Evolutionary conservation across 331 rosid genomes (phyloP).

Genomic region (Quercus phellos): DNA sequence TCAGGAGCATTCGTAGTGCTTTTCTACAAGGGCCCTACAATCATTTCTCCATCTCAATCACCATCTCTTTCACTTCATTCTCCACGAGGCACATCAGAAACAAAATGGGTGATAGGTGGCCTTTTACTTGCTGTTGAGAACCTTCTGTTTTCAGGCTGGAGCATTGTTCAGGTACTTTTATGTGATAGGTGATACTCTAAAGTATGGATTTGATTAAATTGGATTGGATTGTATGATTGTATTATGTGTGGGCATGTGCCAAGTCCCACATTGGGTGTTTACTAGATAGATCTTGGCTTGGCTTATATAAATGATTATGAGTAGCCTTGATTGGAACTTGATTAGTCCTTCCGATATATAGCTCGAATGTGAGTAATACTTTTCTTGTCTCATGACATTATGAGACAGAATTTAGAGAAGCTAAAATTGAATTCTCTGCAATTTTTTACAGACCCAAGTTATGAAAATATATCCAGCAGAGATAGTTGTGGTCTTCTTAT

Average conservation of each 20-base stretch:
- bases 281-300: no score
- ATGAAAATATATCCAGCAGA: slow-evolving; percentile 17
- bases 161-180: slow-evolving; percentile 36
- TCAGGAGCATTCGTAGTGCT: slow-evolving; percentile 36
- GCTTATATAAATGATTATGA: no score
- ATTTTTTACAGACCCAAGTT: slow-evolving; percentile 29
- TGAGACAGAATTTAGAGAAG: not conserved
- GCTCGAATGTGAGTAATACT: no score
- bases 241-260: no score
- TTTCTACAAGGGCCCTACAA: slow-evolving; percentile 33
- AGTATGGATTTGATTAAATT: no score
- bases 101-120: slow-evolving; percentile 40
- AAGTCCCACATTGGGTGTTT: no score
- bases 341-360: not conserved
- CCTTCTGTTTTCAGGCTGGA: slow-evolving; percentile 33
- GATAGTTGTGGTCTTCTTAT: slow-evolving; percentile 20
- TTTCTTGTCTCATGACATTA: no score
- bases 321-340: not conserved
- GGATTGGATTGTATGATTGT: no score
- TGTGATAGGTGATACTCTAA: no score
- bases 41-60: slow-evolving; percentile 11
- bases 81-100: slow-evolving; percentile 3
- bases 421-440: not conserved
- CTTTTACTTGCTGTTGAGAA: slow-evolving; percentile 19
- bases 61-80: slow-evolving; percentile 10